Evolutionary conservation across 306 rosid species (phyloP), one percentile per base, ranked within the genome.

Genomic region (Castanea mollissima): DNA sequence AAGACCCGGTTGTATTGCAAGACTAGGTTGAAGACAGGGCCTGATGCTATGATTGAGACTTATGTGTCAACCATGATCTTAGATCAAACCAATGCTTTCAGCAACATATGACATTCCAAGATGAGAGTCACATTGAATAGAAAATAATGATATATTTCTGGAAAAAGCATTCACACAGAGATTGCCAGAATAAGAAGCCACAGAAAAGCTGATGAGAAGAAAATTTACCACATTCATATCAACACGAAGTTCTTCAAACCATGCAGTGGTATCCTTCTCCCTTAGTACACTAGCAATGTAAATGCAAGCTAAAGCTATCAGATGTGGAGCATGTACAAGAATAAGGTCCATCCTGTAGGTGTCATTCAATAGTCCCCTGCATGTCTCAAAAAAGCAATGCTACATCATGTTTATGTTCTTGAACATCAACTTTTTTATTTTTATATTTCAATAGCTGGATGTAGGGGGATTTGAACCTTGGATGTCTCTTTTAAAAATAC

Each of bases 311-410:
- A 94, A 85, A 81, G 97, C 97, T 75, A 94, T 91, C 85, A 92
- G 89, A 85, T 94, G 97, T 13, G 98, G 98, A 71, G 98, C 92
- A 81, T 94, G 93, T 34, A 94, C 92, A 67, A 94, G 98, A 72
- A 92, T 85, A 51, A 94, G 95, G 83, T 94, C 98, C 97, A 92
- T 92, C 93, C 86, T 94, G 95, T 94, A 94, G 18, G 97, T 94
- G 81, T 92, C 98, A 78, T 94, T 94, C 77, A 94, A 86, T 74
- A 94, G 69, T 54, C 98, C 98, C 98, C 97, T 94, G 86, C 34
- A 34, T 31, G 60, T 71, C 79, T 79, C 35, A 65, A 49, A 77
- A 75, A 38, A 65, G 38, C 35, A 72, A 38, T 15, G 62, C 34
- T 73, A 73, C 62, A 49, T 78, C 79, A 74, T 23, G 27, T 46